Conservation (phyloP, 768 basidiomycete species). For the Coprinopsis cinerea region DNA sequence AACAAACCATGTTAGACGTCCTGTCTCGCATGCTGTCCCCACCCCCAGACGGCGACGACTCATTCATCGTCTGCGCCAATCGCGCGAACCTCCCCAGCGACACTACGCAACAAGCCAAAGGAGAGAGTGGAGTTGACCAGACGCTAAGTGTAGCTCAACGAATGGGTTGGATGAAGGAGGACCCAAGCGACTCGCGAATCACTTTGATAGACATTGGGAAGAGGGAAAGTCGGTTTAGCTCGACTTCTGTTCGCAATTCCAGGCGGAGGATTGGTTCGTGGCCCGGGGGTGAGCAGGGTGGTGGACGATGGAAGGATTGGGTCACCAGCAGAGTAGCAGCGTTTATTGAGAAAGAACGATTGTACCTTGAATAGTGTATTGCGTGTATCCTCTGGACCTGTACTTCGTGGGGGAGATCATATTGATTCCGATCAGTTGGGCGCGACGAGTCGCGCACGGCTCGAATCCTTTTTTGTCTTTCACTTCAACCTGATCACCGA, state of each 20-base stretch:
- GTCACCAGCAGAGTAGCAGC: constrained; percentile 41
- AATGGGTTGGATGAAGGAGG: constrained; percentile 2
- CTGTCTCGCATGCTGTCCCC: constrained; percentile 56
- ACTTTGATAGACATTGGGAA: constrained; percentile 56
- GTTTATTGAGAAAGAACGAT: constrained; percentile 42
- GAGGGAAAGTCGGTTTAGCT: constrained; percentile 56
- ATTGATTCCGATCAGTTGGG: too few relatives aligned
- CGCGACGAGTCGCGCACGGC: too few relatives aligned
- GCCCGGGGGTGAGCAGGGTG: constrained; percentile 12
- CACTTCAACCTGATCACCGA: too few relatives aligned
- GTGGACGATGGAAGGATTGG: constrained; percentile 39
- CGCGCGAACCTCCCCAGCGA: constrained; percentile 25
- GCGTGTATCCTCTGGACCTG: neutral
- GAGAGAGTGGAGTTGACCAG: neutral
- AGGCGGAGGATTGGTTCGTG: constrained; percentile 25
- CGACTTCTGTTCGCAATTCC: constrained; percentile 55
- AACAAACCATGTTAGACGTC: constrained; percentile 43
- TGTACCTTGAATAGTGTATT: constrained; percentile 33
- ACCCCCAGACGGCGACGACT: constrained; percentile 40
- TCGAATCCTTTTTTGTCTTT: too few relatives aligned
- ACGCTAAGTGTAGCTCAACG: neutral
- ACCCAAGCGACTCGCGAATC: constrained; percentile 35
- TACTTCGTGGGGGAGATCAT: too few relatives aligned
- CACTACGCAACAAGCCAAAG: neutral
- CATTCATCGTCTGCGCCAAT: constrained; percentile 61